phyloP scores from a whole-genome alignment of 1,139 yeast genomes.

The Geotrichum carabidarum region DNA sequence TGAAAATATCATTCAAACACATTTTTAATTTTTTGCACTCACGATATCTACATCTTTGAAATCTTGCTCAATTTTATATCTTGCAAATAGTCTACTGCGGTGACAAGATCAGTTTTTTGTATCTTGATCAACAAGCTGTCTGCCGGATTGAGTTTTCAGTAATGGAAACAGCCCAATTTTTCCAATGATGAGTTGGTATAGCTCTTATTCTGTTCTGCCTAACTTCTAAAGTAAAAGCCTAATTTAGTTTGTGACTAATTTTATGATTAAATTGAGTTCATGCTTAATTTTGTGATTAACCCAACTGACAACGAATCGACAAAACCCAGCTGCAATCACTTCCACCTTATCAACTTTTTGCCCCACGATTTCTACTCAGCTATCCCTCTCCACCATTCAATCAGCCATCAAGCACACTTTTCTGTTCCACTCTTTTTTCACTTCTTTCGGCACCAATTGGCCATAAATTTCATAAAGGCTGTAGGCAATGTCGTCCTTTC shows the following conservation, averaged over 20 bases:
- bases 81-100: background rate
- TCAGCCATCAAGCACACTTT: background rate
- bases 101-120: background rate
- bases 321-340: background rate
- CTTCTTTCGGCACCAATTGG: background rate
- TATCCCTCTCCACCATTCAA: too few species aligned
- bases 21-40: too few species aligned
- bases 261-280: background rate
- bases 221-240: too few species aligned
- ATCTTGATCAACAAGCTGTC: background rate
- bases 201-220: too few species aligned
- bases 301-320: background rate
- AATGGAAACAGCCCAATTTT: too few species aligned
- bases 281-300: background rate
- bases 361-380: background rate
- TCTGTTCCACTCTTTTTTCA: background rate
- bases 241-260: background rate
- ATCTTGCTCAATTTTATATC: too few species aligned
- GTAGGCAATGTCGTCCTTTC: conserved; percentile 35
- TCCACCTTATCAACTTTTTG: background rate
- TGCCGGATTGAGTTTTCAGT: background rate
- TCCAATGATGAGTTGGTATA: too few species aligned
- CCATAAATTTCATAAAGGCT: background rate
- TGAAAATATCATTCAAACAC: too few species aligned
- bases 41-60: too few species aligned